Conservation (phyloP, 257 asterid species). For the Solanum bulbocastanum region DNA sequence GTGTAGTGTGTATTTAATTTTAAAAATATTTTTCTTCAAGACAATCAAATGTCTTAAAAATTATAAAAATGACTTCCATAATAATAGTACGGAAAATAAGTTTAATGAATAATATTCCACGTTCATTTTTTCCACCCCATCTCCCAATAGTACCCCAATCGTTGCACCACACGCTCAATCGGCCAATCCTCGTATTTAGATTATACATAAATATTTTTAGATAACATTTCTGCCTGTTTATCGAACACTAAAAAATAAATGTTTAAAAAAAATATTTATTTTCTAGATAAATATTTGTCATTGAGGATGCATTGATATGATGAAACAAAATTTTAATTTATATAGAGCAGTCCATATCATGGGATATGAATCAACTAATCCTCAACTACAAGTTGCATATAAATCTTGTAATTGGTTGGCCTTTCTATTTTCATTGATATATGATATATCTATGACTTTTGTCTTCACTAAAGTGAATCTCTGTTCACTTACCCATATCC, state of each 20-base stretch:
- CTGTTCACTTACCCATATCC: not conserved
- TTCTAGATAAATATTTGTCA: not conserved
- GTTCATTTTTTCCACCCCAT: not conserved
- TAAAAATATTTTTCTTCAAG: not conserved
- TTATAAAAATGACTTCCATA: not conserved
- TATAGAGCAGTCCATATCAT: not conserved
- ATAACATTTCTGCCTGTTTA: not conserved
- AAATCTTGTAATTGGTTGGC: not conserved
- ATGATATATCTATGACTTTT: not conserved
- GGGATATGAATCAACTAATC: not conserved
- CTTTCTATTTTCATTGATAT: not conserved
- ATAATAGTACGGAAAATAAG: not conserved
- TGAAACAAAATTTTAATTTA: not conserved
- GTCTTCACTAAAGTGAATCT: not conserved
- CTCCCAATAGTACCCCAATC: not conserved
- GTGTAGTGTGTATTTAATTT: not conserved
- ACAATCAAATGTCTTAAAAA: not conserved
- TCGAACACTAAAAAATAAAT: not conserved
- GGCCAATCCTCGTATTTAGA: not conserved
- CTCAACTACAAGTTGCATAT: not conserved
- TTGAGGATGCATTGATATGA: not conserved
- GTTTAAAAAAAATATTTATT: not conserved
- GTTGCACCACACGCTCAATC: not conserved
- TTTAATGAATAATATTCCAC: not conserved
- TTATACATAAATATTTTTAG: not conserved